Evolutionary conservation across 2,329 filamentous ascomycete species (phyloP).

Genomic region (Penicillium sp.): DNA sequence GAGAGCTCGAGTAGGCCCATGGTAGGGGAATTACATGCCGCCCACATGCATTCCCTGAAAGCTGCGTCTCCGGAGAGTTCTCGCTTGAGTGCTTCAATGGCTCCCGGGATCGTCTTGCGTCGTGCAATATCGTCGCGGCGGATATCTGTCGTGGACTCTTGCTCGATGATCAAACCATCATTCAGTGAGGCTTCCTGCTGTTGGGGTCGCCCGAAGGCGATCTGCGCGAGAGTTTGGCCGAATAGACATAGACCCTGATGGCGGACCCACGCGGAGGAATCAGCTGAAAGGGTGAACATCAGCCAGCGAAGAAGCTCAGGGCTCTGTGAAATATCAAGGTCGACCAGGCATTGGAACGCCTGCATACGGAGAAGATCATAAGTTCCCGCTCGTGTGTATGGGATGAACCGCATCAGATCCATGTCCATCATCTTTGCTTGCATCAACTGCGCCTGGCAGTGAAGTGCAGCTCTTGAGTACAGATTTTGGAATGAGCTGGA

Average conservation of each 20-base stretch:
- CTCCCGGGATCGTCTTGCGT: slow-evolving; percentile 59
- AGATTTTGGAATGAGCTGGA: slow-evolving; percentile 66
- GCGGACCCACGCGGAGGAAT: slow-evolving; percentile 61
- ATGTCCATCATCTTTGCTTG: slow-evolving; percentile 55
- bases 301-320: slow-evolving; percentile 58
- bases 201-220: slow-evolving; percentile 59
- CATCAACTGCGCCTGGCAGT: slow-evolving; percentile 60
- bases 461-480: slow-evolving; percentile 62
- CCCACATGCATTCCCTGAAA: slow-evolving; percentile 58
- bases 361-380: slow-evolving; percentile 62
- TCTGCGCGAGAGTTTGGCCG: slow-evolving; percentile 57
- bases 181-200: slow-evolving; percentile 32
- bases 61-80: slow-evolving; percentile 52
- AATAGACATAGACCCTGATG: slow-evolving; percentile 55
- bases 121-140: slow-evolving; percentile 58
- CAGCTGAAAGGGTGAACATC: slow-evolving; percentile 57
- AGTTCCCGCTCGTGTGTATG: slow-evolving; percentile 62
- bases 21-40: slow-evolving; percentile 55
- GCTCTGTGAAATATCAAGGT: slow-evolving; percentile 56
- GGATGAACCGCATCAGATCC: slow-evolving; percentile 59
- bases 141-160: slow-evolving; percentile 53
- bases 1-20: slow-evolving; percentile 57
- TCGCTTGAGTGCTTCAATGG: slow-evolving; percentile 57
- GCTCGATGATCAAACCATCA: slow-evolving; percentile 59
- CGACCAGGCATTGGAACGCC: slow-evolving; percentile 60